These are phyloP conservation scores for Eucalyptus melliodora DNA, from an alignment of 345 rosid species.

Conservation along the genomic window DNA sequence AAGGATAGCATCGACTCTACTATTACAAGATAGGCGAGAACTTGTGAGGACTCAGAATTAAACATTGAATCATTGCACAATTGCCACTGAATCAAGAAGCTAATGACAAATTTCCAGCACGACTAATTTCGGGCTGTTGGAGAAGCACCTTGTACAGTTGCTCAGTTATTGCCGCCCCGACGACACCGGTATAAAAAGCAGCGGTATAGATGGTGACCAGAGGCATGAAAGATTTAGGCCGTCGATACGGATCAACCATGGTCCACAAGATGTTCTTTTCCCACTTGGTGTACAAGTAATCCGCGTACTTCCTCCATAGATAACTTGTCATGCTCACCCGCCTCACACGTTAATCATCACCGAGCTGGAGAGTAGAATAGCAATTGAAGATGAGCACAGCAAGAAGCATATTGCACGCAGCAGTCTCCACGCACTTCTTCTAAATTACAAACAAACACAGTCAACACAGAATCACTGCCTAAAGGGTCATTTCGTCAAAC, in stretches of 20 bases:
- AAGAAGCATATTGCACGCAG: neutral
- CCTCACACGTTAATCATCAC: neutral
- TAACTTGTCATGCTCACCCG: conserved; percentile 33
- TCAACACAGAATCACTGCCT: neutral
- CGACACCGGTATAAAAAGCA: conserved; percentile 89
- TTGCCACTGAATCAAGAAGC: neutral
- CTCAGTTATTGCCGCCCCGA: conserved; percentile 77
- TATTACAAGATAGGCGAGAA: neutral
- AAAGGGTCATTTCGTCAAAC: neutral
- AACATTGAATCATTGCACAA: neutral
- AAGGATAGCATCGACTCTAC: neutral
- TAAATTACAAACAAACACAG: neutral
- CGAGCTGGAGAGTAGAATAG: neutral
- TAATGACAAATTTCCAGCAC: neutral
- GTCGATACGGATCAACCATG: conserved; percentile 72
- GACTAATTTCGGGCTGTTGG: neutral
- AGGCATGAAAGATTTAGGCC: conserved; percentile 77
- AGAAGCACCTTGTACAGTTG: conserved; percentile 64
- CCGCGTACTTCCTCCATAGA: conserved; percentile 83
- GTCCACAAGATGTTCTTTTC: conserved; percentile 75
- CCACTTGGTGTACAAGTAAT: conserved; percentile 59
- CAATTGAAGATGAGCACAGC: neutral
- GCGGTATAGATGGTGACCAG: conserved; percentile 49
- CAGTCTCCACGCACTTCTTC: neutral
- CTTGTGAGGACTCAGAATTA: neutral